Percentiles rank a stretch among this genome's conserved stretches.
Evolutionary conservation across 257 asterid genomes (phyloP).

Genomic region (Solanum medicagineum): DNA sequence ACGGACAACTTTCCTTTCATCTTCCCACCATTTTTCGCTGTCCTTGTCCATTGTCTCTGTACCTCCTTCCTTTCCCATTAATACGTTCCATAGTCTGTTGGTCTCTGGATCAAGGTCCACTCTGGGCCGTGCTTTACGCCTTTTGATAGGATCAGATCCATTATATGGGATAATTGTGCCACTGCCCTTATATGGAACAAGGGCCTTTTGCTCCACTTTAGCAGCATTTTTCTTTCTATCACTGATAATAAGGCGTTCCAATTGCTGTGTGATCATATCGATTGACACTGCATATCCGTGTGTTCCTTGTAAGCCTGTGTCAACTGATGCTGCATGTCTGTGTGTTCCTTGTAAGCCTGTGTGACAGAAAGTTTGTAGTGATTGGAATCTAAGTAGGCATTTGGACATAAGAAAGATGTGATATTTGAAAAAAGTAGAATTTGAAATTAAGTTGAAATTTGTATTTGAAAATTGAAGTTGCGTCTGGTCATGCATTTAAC

Average conservation of each 20-base stretch:
- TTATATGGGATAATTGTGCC: slow-evolving; percentile 47
- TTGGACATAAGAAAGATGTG: neutral
- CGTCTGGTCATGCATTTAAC: neutral
- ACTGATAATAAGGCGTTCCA: slow-evolving; percentile 25
- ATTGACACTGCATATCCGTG: slow-evolving; percentile 7
- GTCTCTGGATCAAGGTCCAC: slow-evolving; percentile 96
- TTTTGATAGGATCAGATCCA: slow-evolving; percentile 35
- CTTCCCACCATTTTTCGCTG: slow-evolving; percentile 84
- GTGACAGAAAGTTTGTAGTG: neutral
- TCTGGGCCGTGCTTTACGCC: slow-evolving; percentile 53
- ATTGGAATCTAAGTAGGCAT: neutral
- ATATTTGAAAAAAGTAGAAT: neutral
- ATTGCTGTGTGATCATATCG: slow-evolving; percentile 11
- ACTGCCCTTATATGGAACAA: slow-evolving; percentile 60
- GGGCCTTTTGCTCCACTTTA: slow-evolving; percentile 28
- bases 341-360: slow-evolving; percentile 35
- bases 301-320: slow-evolving; percentile 37
- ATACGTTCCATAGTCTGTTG: slow-evolving; percentile 68
- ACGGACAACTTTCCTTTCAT: slow-evolving; percentile 54
- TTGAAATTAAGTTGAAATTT: neutral
- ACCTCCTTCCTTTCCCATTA: slow-evolving; percentile 65
- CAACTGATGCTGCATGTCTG: neutral
- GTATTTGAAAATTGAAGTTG: neutral
- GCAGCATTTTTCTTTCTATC: slow-evolving; percentile 8
- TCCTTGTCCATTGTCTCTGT: slow-evolving; percentile 44